phyloP scores from a whole-genome alignment of 2,329 filamentous ascomycete genomes.

The Ascosphaera apis region DNA sequence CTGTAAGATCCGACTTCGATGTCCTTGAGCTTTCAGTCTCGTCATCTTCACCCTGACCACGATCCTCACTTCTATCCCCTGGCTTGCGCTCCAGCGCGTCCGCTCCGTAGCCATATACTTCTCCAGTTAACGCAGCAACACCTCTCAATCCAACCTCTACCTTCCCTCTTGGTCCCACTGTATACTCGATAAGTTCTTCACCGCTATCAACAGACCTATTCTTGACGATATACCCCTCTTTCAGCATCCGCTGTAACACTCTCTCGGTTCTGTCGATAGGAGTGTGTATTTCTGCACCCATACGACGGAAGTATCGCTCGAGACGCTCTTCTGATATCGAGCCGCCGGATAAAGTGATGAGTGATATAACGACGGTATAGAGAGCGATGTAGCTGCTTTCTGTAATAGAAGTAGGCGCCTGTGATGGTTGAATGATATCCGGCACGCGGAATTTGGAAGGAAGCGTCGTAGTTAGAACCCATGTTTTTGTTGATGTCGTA shows the following conservation, averaged over 20 bases:
- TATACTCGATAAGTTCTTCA: constrained; percentile 58
- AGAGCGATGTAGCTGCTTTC: constrained; percentile 67
- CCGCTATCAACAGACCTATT: constrained; percentile 45
- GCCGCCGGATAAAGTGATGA: constrained; percentile 50
- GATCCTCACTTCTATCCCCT: constrained; percentile 7
- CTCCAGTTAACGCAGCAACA: constrained; percentile 43
- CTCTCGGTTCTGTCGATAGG: constrained; percentile 54
- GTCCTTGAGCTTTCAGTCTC: constrained; percentile 6
- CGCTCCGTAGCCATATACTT: constrained; percentile 25
- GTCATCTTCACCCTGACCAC: constrained; percentile 6
- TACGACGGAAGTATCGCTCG: constrained; percentile 46
- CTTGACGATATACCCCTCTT: constrained; percentile 63
- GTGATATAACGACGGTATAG: constrained; percentile 54
- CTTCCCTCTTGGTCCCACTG: constrained; percentile 64
- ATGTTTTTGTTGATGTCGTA: constrained; percentile 38
- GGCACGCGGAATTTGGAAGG: constrained; percentile 44
- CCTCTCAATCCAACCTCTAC: constrained; percentile 62
- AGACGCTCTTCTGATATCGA: constrained; percentile 61
- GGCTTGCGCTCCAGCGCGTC: too few relatives aligned
- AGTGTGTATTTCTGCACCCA: constrained; percentile 54
- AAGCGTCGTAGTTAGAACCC: constrained; percentile 53
- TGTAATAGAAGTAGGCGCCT: constrained; percentile 37
- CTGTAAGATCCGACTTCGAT: constrained; percentile 30
- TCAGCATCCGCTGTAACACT: constrained; percentile 49
- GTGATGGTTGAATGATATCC: constrained; percentile 43